Evolutionary conservation across 371 early-diverging fungal genomes (phyloP).

Genomic region (Neoconidiobolus thromboides): DNA sequence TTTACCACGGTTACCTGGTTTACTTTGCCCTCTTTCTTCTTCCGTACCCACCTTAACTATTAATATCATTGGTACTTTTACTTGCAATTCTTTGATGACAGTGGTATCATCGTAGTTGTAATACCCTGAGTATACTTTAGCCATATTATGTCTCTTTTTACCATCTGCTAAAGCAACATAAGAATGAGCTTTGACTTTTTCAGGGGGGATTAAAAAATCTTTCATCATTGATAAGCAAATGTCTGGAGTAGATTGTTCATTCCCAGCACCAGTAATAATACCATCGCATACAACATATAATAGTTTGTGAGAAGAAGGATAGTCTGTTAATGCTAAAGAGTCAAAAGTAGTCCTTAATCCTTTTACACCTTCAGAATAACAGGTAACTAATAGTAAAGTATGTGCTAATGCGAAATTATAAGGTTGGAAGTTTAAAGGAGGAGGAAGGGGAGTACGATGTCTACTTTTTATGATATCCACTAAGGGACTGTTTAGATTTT

Average conservation of each 20-base stretch:
- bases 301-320: conserved; percentile 76
- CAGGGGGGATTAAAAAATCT: conserved; percentile 38
- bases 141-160: conserved; percentile 83
- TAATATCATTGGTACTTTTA: conserved; percentile 63
- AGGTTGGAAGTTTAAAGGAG: conserved; percentile 30
- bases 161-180: conserved; percentile 94
- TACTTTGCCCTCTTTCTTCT: conserved; percentile 36
- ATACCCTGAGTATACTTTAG: conserved; percentile 76
- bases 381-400: conserved; percentile 60
- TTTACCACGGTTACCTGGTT: conserved; percentile 94
- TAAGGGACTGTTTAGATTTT: conserved; percentile 9
- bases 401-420: conserved; percentile 48
- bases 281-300: conserved; percentile 84
- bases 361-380: conserved; percentile 82
- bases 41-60: conserved; percentile 87
- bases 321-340: conserved; percentile 81
- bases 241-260: conserved; percentile 56
- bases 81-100: conserved; percentile 24
- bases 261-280: conserved; percentile 57
- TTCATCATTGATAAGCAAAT: conserved; percentile 68
- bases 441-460: conserved; percentile 14
- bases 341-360: conserved; percentile 87
- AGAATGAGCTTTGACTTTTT: conserved; percentile 38
- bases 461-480: not conserved
- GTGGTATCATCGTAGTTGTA: conserved; percentile 48